Base-by-base conservation (phyloP, 768 basidiomycete species). In the Leccinum barrowsii region DNA sequence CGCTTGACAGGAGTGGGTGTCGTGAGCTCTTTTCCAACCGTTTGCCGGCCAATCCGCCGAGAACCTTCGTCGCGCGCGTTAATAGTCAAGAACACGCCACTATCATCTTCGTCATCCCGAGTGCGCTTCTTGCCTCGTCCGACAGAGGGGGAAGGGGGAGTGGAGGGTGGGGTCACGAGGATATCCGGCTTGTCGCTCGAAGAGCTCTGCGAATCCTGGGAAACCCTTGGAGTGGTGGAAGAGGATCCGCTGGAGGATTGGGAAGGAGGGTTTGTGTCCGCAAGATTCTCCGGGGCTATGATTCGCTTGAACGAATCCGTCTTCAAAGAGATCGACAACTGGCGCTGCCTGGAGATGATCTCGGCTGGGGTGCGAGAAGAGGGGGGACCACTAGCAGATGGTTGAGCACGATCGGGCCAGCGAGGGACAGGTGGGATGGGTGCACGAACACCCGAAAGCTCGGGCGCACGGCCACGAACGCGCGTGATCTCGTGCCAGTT, bases 101-200 rank as follows among this genome's bases (percentile, higher is more conserved):
- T 59, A 3, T 58, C 60, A 1, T 56, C 59, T 3, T 64, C 67
- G 52, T 13, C 19, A 11, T 28, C n/a, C 37, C 60, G 56, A 5
- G 35, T 4, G 42, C 68, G 67, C 56, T 68, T 68, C 40, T 37
- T 59, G 7, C 65, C 63, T 32, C 55, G 58, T 10, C 53, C 48
- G 5, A 49, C 2, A 52, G 56, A 42, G 6, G 59, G 59, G 2
- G 65, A 70, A 15, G 56, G 52, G 6, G 65, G 59, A 1, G 57
- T 44, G 17, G 57, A 57, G 19, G 52, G 13, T 0, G 57, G 48
- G 5, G 59, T 56, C 1, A 34, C 22, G 7, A 30, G 3, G 13
- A 15, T 7, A 0, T 34, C 57, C 1, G 11, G 42, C 13, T 54
- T 46, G 1, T 2, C 51, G 13, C 22, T 47, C 37, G 47, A 54